Conservation (phyloP, 2,329 filamentous ascomycete species). For the Colletotrichum sidae region DNA sequence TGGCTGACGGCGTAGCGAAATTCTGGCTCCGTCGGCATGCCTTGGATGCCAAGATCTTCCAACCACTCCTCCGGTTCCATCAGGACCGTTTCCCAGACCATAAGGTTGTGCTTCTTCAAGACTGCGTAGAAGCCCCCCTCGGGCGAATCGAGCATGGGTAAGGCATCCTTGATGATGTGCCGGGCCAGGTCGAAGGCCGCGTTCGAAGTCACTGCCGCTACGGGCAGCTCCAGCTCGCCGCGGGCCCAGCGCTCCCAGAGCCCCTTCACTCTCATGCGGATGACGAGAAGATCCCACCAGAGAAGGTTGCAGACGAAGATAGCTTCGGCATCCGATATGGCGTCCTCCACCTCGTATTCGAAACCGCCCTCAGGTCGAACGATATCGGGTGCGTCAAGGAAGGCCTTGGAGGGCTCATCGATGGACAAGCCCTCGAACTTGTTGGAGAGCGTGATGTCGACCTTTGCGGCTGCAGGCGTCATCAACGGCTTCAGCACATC, state of each 20-base stretch:
- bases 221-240: conserved; percentile 44
- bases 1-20: background rate
- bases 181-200: conserved; percentile 49
- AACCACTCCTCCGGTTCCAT: background rate
- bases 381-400: conserved; percentile 47
- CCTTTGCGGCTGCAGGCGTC: conserved; percentile 40
- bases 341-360: conserved; percentile 46
- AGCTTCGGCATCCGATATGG: conserved; percentile 39
- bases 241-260: conserved; percentile 46
- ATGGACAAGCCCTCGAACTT: conserved; percentile 48
- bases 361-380: conserved; percentile 33
- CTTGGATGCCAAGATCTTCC: background rate
- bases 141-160: conserved; percentile 28
- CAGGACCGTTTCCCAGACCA: background rate
- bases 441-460: background rate
- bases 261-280: conserved; percentile 43
- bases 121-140: background rate
- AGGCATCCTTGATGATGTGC: conserved; percentile 45
- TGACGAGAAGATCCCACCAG: conserved; percentile 44
- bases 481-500: conserved; percentile 43
- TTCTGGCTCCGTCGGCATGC: background rate
- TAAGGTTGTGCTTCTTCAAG: background rate
- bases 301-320: conserved; percentile 44
- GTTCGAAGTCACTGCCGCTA: conserved; percentile 51
- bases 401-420: conserved; percentile 51